Percentiles rank a stretch among this genome's conserved stretches.
phyloP scores from a whole-genome alignment of 1,284 basidiomycete species.

The Takashimella tepidaria region DNA sequence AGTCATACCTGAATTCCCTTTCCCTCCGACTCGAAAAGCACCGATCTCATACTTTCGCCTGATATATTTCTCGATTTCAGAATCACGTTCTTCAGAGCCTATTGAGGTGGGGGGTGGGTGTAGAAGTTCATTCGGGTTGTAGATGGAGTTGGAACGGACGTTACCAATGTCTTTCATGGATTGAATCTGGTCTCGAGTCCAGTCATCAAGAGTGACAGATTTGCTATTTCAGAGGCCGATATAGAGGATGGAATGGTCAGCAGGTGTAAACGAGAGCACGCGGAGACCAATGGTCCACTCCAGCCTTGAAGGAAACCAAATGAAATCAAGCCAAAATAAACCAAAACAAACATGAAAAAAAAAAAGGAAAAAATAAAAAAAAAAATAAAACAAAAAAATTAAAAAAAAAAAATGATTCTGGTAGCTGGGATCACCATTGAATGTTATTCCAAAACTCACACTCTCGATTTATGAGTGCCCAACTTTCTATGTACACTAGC shows the following conservation, averaged over 20 bases:
- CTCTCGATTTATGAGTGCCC: constrained; percentile 46
- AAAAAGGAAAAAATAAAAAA: too few relatives aligned
- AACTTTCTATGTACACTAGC: constrained; percentile 44
- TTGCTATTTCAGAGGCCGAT: constrained; percentile 29
- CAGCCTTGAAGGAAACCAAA: too few relatives aligned
- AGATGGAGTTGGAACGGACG: constrained; percentile 36
- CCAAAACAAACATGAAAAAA: too few relatives aligned
- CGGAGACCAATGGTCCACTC: too few relatives aligned
- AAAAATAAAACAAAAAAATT: too few relatives aligned
- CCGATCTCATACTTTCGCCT: constrained; percentile 45
- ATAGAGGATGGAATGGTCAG: neutral
- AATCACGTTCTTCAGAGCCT: constrained; percentile 38
- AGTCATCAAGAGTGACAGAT: constrained; percentile 46
- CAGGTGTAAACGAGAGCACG: too few relatives aligned
- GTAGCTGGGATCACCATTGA: too few relatives aligned
- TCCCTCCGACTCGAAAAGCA: constrained; percentile 29
- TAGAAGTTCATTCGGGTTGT: constrained; percentile 41
- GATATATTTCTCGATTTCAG: constrained; percentile 45
- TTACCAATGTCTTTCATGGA: constrained; percentile 41
- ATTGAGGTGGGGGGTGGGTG: constrained; percentile 39
- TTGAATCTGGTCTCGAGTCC: constrained; percentile 44
- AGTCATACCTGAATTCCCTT: constrained; percentile 2
- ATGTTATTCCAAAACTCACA: too few relatives aligned
- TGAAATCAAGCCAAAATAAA: too few relatives aligned
- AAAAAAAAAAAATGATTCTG: too few relatives aligned